Evolutionary conservation across 176 grass and related monocot species (phyloP), one percentile per base, ranked within the genome.

Genomic region (Aegilops longissima): DNA sequence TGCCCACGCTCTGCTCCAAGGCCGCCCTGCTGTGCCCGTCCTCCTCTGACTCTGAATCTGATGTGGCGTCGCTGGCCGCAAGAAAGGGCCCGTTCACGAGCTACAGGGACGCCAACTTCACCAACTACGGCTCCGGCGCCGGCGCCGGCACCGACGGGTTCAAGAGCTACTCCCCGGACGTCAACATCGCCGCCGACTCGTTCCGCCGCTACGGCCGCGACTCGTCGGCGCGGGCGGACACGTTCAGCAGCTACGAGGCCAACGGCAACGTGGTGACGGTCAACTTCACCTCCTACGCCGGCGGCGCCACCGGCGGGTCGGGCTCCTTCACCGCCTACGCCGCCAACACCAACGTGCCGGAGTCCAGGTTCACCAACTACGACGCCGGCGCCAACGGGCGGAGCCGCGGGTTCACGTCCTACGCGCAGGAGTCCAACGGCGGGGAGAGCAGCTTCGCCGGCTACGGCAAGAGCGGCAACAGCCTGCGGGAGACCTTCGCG

Each of bases 221-320:
- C 58, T 91, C 83, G 10, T 52, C 75, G 4, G 76, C 20, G 0
- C 79, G 90, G 31, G 77, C 58, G 36, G 88, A 87, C 90, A 39
- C 83, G 11, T 97, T 97, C 82, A 16, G 42, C 35, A 44, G 52
- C 70, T 97, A 97, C 90, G 83, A 89, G 85, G 9, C 78, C 62
- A 88, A 97, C 34, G 92, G 92, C 69, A 97, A 97, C 77, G 94
- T 94, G 0, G 94, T 79, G 13, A 92, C 94, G 17, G 31, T 85
- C 68, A 94, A 97, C 90, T 97, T 97, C 94, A 92, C 92, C 63
- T 94, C 92, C 25, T 97, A 97, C 42, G 92, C 85, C 52, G 85
- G 56, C 56, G 80, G 75, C 12, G 89, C 94, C 52, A 97, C 90
- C 2, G 92, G 90, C 13, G 92, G 92, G 0, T 79, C 89, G 6